phyloP scores from a whole-genome alignment of 1,284 basidiomycete genomes.

The Lentinula novae-zelandiae region DNA sequence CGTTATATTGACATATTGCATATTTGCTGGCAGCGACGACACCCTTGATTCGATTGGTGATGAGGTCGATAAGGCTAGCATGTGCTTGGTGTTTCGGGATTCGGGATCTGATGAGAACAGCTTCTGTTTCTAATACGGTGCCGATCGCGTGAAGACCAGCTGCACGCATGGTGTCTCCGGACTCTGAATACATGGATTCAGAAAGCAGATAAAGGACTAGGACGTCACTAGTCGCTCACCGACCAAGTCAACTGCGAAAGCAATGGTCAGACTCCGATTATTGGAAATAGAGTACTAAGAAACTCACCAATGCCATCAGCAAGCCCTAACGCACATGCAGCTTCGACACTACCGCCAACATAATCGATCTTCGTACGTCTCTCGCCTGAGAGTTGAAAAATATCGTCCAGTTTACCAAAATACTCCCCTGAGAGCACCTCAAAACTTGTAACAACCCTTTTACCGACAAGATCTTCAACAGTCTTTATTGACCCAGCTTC shows the following conservation, averaged over 20 bases:
- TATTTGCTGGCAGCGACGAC: slow-evolving; percentile 90
- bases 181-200: slow-evolving; percentile 53
- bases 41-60: slow-evolving; percentile 89
- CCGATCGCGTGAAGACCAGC: slow-evolving; percentile 93
- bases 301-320: slow-evolving; percentile 93
- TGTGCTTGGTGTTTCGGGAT: slow-evolving; percentile 66
- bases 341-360: slow-evolving; percentile 96
- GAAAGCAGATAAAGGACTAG: too few species aligned
- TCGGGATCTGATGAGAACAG: slow-evolving; percentile 87
- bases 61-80: slow-evolving; percentile 71
- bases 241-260: slow-evolving; percentile 76
- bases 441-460: slow-evolving; percentile 93
- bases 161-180: slow-evolving; percentile 99
- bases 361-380: slow-evolving; percentile 85
- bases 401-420: slow-evolving; percentile 73
- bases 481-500: slow-evolving; percentile 69
- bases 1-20: slow-evolving; percentile 92
- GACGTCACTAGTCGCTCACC: slow-evolving; percentile 44
- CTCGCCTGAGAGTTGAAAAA: slow-evolving; percentile 45
- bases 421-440: slow-evolving; percentile 82
- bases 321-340: slow-evolving; percentile 93
- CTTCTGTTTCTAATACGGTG: slow-evolving; percentile 86
- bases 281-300: background rate
- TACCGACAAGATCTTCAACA: slow-evolving; percentile 82
- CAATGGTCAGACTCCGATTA: slow-evolving; percentile 4